phyloP scores from a whole-genome alignment of 2,329 filamentous ascomycete genomes.

The Microsporum ferrugineum region DNA sequence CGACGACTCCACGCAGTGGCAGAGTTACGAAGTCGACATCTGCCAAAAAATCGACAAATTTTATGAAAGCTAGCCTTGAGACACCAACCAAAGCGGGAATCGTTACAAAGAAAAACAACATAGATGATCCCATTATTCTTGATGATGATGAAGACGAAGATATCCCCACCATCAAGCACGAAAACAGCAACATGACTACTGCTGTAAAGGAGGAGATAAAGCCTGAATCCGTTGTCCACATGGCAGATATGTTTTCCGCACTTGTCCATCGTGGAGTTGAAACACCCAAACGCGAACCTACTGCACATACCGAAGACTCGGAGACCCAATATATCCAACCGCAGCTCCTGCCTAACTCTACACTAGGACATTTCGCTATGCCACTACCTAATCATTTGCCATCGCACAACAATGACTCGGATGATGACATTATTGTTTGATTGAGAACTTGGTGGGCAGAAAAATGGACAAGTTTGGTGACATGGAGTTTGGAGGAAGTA shows the following conservation, averaged over 20 bases:
- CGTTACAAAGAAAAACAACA: background rate
- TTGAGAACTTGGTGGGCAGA: no score
- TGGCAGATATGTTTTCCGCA: background rate
- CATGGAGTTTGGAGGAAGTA: no score
- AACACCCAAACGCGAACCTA: background rate
- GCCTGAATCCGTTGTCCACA: background rate
- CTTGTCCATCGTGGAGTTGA: background rate
- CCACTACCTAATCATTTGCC: no score
- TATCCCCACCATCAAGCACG: background rate
- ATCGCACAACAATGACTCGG: background rate
- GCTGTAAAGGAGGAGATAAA: background rate
- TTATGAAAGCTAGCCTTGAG: background rate
- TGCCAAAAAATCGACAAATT: background rate
- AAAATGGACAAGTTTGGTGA: no score
- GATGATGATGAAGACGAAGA: conserved; percentile 8
- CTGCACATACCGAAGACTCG: background rate
- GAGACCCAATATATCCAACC: no score
- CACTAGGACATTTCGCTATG: no score
- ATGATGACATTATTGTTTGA: no score
- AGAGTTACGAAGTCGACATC: conserved; percentile 14
- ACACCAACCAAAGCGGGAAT: conserved; percentile 6
- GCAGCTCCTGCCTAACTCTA: no score
- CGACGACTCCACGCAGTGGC: conserved; percentile 12
- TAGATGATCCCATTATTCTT: conserved; percentile 5
- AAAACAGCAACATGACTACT: background rate